phyloP scores from a whole-genome alignment of 805 yeast species.

The Maudiozyma turicensis region DNA sequence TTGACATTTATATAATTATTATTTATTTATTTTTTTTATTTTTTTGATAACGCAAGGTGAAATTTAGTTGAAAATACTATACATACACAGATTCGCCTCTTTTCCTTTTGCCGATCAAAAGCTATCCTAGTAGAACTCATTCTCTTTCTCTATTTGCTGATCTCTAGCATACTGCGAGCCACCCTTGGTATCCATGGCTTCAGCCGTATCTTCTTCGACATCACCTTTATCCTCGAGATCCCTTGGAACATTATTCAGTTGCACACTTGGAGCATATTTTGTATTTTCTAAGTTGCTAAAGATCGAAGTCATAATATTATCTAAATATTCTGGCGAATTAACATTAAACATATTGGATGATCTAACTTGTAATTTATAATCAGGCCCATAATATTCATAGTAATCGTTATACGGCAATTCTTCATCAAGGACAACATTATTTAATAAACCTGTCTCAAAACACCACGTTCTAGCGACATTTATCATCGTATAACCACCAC shows the following conservation, averaged over 20 bases:
- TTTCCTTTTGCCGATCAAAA: neutral
- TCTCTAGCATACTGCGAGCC: constrained; percentile 85
- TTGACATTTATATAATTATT: too few species aligned
- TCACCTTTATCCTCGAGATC: constrained; percentile 84
- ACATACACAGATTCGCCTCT: neutral
- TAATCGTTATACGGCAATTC: constrained; percentile 90
- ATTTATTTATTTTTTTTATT: too few species aligned
- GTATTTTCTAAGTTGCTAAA: constrained; percentile 74
- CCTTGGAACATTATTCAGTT: constrained; percentile 78
- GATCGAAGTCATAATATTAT: constrained; percentile 71
- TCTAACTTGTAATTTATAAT: constrained; percentile 86
- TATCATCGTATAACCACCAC: constrained; percentile 96
- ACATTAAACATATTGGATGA: constrained; percentile 96
- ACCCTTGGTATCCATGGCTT: constrained; percentile 80
- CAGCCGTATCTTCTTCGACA: constrained; percentile 72
- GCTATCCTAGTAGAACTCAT: constrained; percentile 49
- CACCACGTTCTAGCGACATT: constrained; percentile 95
- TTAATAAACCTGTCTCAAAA: constrained; percentile 77
- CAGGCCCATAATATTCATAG: constrained; percentile 96
- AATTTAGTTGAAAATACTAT: too few species aligned
- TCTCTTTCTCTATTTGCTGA: constrained; percentile 54
- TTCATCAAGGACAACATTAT: constrained; percentile 53
- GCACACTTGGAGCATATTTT: constrained; percentile 96
- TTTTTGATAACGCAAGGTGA: too few species aligned
- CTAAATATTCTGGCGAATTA: constrained; percentile 83